Conservation (phyloP, 768 basidiomycete species). For the Pisolithus tinctorius region DNA sequence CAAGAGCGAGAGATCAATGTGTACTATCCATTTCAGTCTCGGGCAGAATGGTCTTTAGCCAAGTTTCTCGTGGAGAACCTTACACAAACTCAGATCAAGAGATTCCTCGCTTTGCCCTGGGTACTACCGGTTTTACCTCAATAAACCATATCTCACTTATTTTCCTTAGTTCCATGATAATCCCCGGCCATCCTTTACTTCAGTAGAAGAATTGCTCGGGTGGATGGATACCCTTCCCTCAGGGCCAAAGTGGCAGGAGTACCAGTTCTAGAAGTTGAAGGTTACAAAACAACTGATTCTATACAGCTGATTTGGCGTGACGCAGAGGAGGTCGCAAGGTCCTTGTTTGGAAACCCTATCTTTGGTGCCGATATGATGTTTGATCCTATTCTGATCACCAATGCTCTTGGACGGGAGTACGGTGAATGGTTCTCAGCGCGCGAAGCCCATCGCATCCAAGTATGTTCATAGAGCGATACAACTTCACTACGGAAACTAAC, state of each 20-base stretch:
- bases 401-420: not conserved
- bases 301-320: constrained; percentile 21
- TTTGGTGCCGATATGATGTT: constrained; percentile 4
- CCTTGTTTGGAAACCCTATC: constrained; percentile 16
- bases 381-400: not conserved
- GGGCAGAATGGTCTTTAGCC: too few relatives aligned
- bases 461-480: not conserved
- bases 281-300: constrained; percentile 11
- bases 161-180: constrained; percentile 7
- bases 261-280: constrained; percentile 1
- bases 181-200: too few relatives aligned
- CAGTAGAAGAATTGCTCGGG: not conserved
- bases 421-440: not conserved
- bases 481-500: not conserved
- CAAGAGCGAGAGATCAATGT: too few relatives aligned
- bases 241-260: constrained; percentile 16
- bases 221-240: constrained; percentile 15
- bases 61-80: too few relatives aligned
- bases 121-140: not conserved
- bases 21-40: too few relatives aligned
- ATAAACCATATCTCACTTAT: not conserved
- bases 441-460: not conserved
- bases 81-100: too few relatives aligned
- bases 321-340: constrained; percentile 14
- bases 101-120: too few relatives aligned